These are phyloP conservation scores for Crassisporium funariophilum DNA, from an alignment of 768 basidiomycete species.

Conservation along the genomic window DNA sequence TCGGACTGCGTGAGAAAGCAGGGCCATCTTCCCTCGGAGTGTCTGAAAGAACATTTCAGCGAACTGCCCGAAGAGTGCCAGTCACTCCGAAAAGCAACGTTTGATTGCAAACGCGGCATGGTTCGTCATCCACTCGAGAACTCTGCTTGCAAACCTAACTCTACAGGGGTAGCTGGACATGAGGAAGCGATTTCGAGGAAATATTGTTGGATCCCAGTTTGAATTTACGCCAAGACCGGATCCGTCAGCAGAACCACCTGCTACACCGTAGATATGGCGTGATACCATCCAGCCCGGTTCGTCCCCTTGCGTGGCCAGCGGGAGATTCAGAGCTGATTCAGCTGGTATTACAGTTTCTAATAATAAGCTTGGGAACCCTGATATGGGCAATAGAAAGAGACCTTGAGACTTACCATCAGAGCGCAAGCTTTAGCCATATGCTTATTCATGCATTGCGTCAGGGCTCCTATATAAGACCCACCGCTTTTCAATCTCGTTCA, in stretches of 20 bases:
- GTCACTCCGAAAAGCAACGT: conserved; percentile 76
- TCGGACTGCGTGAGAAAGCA: conserved; percentile 88
- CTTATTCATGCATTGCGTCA: too few relatives aligned
- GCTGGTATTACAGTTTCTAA: too few relatives aligned
- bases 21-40: conserved; percentile 80
- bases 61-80: conserved; percentile 84
- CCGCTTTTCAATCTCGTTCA: not conserved
- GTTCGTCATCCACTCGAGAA: conserved; percentile 42
- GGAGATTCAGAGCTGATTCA: too few relatives aligned
- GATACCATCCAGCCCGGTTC: too few relatives aligned
- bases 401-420: too few relatives aligned
- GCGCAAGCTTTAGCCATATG: too few relatives aligned
- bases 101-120: conserved; percentile 91
- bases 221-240: conserved; percentile 39
- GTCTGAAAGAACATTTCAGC: conserved; percentile 70
- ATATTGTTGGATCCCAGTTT: conserved; percentile 58
- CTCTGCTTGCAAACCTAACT: not conserved
- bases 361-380: too few relatives aligned
- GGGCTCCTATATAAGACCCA: too few relatives aligned
- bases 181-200: conserved; percentile 81
- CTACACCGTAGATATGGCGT: too few relatives aligned
- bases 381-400: too few relatives aligned
- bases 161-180: conserved; percentile 66
- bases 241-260: too few relatives aligned
- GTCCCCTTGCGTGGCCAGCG: too few relatives aligned